Percentiles rank a stretch among this genome's conserved stretches.
These are phyloP conservation scores for Apiotrichum gamsii DNA, from an alignment of 1,284 basidiomycete species.

Conservation along the genomic window DNA sequence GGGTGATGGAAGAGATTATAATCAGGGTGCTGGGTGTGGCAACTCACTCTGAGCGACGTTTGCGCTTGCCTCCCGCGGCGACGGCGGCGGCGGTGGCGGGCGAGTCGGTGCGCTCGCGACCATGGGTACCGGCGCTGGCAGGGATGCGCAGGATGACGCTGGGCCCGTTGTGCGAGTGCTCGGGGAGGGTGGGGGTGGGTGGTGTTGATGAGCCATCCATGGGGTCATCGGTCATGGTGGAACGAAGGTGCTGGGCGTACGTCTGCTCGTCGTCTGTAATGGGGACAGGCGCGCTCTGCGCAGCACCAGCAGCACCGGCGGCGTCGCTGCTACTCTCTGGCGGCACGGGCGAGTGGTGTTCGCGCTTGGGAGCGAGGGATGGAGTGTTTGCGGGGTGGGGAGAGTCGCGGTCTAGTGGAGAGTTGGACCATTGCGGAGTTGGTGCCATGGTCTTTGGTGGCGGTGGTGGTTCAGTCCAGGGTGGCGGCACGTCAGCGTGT, in stretches of 20 bases:
- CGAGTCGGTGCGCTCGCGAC: conserved; percentile 1
- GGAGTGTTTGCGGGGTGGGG: too few relatives aligned
- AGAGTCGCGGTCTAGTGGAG: neutral
- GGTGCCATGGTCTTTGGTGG: conserved; percentile 1
- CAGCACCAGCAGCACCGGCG: too few relatives aligned
- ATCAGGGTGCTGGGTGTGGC: neutral
- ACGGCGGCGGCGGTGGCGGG: neutral
- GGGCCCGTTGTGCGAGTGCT: neutral
- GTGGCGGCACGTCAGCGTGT: too few relatives aligned
- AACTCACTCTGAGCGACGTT: conserved; percentile 17
- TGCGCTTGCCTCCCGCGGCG: conserved; percentile 13
- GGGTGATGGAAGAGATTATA: neutral
- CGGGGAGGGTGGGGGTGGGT: neutral
- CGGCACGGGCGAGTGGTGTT: too few relatives aligned
- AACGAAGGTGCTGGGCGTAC: neutral
- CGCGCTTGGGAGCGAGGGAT: too few relatives aligned
- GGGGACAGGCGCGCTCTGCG: too few relatives aligned
- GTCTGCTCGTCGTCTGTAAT: too few relatives aligned
- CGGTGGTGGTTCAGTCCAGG: conserved; percentile 2
- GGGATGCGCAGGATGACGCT: conserved; percentile 11
- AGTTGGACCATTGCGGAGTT: too few relatives aligned
- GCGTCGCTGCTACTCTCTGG: too few relatives aligned
- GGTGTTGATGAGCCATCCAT: conserved; percentile 1
- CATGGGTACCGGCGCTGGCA: neutral
- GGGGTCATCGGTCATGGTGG: conserved; percentile 1